These are phyloP conservation scores for Sporothrix pseudoabietina DNA, from an alignment of 2,329 filamentous ascomycete species.

Conservation along the genomic window DNA sequence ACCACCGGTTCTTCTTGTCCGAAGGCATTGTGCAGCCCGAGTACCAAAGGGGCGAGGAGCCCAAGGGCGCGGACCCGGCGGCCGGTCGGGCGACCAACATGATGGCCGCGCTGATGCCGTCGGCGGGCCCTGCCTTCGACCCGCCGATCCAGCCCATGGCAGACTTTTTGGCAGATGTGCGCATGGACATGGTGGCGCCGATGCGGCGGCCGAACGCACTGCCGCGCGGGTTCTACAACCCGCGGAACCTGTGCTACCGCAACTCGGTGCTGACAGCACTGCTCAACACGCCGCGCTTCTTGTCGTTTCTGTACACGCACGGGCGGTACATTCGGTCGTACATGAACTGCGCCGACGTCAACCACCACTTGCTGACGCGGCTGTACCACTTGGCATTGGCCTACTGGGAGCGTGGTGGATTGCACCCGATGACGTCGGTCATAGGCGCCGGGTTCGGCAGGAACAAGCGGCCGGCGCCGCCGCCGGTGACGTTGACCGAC, in stretches of 20 bases:
- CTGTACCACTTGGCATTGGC: constrained; percentile 33
- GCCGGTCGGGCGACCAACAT: no score
- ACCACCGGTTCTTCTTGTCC: not conserved
- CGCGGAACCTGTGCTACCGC: constrained; percentile 34
- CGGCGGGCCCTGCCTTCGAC: constrained; percentile 27
- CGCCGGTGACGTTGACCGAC: not conserved
- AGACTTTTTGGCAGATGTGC: constrained; percentile 27
- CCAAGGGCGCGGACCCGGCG: not conserved
- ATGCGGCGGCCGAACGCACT: constrained; percentile 4
- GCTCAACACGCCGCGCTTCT: constrained; percentile 31
- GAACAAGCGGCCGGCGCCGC: no score
- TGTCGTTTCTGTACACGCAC: constrained; percentile 31
- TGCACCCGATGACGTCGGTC: constrained; percentile 25
- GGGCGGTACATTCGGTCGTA: not conserved
- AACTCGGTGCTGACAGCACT: constrained; percentile 32
- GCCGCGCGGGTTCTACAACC: constrained; percentile 30
- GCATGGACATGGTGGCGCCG: constrained; percentile 25
- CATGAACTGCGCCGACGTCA: not conserved
- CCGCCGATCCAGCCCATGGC: not conserved
- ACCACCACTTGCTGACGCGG: constrained; percentile 29
- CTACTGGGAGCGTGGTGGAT: constrained; percentile 28
- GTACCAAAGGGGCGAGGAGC: not conserved
- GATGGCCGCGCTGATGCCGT: constrained; percentile 10
- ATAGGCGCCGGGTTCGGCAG: no score
- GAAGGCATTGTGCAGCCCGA: not conserved